phyloP scores from a whole-genome alignment of 805 yeast species.

The Metschnikowia reukaufii region DNA sequence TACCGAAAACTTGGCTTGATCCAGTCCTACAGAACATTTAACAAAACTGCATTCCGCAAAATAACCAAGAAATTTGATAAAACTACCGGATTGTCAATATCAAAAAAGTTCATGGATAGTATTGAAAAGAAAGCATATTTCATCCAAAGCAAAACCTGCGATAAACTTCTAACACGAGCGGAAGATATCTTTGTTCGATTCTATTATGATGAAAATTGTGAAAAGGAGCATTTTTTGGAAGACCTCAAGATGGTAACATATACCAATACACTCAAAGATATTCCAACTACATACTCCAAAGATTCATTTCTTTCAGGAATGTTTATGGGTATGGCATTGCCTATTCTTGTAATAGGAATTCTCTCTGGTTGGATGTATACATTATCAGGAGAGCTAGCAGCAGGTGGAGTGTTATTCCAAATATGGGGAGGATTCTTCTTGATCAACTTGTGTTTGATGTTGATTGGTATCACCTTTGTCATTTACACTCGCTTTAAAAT shows the following conservation, averaged over 20 bases:
- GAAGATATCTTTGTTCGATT: conserved; percentile 67
- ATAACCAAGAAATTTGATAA: conserved; percentile 91
- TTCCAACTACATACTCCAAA: conserved; percentile 34
- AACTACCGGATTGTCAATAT: conserved; percentile 46
- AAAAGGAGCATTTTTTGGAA: conserved; percentile 70
- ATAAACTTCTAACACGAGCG: conserved; percentile 57
- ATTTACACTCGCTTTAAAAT: conserved; percentile 75
- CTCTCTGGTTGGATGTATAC: conserved; percentile 47
- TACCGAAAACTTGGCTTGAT: conserved; percentile 71
- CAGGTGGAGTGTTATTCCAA: conserved; percentile 66
- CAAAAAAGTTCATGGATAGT: conserved; percentile 53
- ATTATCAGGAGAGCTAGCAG: conserved; percentile 43
- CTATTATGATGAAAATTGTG: conserved; percentile 51
- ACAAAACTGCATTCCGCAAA: conserved; percentile 86
- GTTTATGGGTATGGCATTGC: conserved; percentile 66
- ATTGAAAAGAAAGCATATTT: conserved; percentile 54
- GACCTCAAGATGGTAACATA: conserved; percentile 51
- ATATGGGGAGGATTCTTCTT: conserved; percentile 91
- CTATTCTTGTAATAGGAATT: conserved; percentile 63
- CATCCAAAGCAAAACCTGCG: conserved; percentile 61
- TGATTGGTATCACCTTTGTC: conserved; percentile 67
- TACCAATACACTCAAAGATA: conserved; percentile 32
- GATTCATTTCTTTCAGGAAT: conserved; percentile 64
- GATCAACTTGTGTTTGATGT: conserved; percentile 52
- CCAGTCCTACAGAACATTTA: conserved; percentile 69